Base-by-base conservation (phyloP, 306 rosid species). In the Pterocarpus santalinus region DNA sequence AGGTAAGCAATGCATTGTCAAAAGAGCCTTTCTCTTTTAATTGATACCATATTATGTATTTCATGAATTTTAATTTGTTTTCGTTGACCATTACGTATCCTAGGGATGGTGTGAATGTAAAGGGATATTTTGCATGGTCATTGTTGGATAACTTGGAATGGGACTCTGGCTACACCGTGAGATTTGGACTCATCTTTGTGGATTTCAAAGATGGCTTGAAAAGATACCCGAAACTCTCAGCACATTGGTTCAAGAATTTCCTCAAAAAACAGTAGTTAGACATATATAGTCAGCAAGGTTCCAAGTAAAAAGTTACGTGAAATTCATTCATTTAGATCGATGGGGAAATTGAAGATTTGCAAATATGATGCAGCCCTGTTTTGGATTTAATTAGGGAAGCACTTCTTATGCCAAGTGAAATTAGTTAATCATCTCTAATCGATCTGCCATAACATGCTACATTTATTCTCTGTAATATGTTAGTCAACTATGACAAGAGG, bases 71-170 rank as follows among this genome's bases (percentile, higher is more conserved):
- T 64, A 13, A 65, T 57, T 17, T 14, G 8, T 15, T 57, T 68
- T 8, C 11, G 15, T 39, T 57, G 12, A 8, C 35, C 53, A 41
- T 58, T 62, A 9, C 67, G 78, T 41, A 14, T 55, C 8, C 35
- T n/a, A 86, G 81, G 72, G 43, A 76, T 66, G 86, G 85, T 35
- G 88, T 80, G 35, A 89, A 85, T 35, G 81, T 87, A 34, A 89
- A 87, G 74, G 92, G 92, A 30, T 91, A 85, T 51, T 89, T 91
- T 77, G 92, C 79, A 30, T 87, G 91, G 92, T 82, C 95, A 2
- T 63, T 89, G 49, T 32, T 86, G 82, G 90, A 90, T 81, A 77
- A 87, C 53, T 33, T 87, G 8, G 91, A 87, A 86, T 87, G 92
- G 92, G 64, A 44, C 65, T 69, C 78, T 7, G 89, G 93, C 63